A percentile compares a stretch with the other conserved stretches of the same genome.
Conservation (phyloP, 345 rosid species). For the Aurinia saxatilis region DNA sequence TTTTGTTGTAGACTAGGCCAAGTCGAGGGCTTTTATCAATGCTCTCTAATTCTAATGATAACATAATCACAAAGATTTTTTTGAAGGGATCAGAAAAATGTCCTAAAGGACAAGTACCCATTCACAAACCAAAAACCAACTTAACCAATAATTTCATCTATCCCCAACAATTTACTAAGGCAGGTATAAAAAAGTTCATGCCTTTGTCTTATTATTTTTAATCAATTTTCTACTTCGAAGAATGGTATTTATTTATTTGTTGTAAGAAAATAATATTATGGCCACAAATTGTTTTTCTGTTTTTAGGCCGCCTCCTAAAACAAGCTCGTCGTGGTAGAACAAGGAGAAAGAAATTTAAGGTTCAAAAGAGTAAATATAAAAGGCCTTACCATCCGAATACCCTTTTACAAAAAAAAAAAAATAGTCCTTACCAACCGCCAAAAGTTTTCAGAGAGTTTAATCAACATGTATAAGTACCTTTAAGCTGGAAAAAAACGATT, state of each 20-base stretch:
- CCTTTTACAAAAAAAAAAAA: too few species aligned
- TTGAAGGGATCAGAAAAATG: constrained; percentile 12
- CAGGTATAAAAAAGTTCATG: too few species aligned
- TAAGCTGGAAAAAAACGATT: background rate
- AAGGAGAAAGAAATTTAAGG: background rate
- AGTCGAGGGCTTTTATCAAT: constrained; percentile 20
- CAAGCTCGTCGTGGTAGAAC: background rate
- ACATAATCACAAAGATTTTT: background rate
- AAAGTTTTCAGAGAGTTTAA: background rate
- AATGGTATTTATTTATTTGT: too few species aligned
- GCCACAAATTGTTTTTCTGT: background rate
- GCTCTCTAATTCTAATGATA: constrained; percentile 7
- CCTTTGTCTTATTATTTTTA: too few species aligned
- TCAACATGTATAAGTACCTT: constrained; percentile 16
- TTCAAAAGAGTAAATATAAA: background rate
- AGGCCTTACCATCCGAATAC: background rate
- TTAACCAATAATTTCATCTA: background rate
- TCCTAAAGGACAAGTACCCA: constrained; percentile 22
- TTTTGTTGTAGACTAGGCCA: constrained; percentile 1
- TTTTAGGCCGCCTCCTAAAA: constrained; percentile 1
- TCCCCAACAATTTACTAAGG: background rate
- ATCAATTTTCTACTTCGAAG: too few species aligned
- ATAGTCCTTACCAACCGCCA: too few species aligned
- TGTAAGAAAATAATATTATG: background rate
- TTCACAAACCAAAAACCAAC: constrained; percentile 11